Evolutionary conservation across 2,329 filamentous ascomycete genomes (phyloP).

Genomic region (Neonectria hederae): DNA sequence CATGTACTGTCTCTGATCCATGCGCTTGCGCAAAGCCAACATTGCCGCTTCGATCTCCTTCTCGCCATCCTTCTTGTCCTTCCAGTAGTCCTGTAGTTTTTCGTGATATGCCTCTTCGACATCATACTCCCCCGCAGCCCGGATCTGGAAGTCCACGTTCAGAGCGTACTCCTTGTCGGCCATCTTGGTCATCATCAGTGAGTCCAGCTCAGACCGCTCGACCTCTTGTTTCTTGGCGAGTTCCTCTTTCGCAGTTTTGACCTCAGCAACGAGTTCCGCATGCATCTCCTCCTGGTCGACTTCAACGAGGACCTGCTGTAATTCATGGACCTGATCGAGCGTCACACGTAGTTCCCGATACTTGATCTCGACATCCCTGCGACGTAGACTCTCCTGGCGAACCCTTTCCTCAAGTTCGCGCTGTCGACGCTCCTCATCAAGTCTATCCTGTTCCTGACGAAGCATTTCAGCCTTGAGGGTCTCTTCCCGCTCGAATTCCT

Average conservation of each 20-base stretch:
- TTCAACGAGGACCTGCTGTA: conserved; percentile 52
- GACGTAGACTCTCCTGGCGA: conserved; percentile 52
- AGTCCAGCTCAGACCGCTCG: conserved; percentile 45
- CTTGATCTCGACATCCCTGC: conserved; percentile 49
- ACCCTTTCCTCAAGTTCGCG: conserved; percentile 51
- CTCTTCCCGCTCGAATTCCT: conserved; percentile 59
- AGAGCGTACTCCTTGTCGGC: conserved; percentile 48
- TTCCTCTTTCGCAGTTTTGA: conserved; percentile 38
- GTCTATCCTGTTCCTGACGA: conserved; percentile 49
- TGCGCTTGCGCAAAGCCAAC: conserved; percentile 47
- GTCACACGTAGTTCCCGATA: conserved; percentile 50
- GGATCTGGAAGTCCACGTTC: conserved; percentile 52
- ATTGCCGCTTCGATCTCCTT: conserved; percentile 47
- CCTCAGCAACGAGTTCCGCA: conserved; percentile 38
- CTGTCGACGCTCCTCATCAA: conserved; percentile 50
- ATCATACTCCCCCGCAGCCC: conserved; percentile 52
- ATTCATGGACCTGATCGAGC: conserved; percentile 53
- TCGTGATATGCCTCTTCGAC: conserved; percentile 57
- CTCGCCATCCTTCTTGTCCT: conserved; percentile 46
- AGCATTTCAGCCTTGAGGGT: conserved; percentile 52
- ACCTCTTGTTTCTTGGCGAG: conserved; percentile 47
- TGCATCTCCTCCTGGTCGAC: conserved; percentile 51
- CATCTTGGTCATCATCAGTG: conserved; percentile 43
- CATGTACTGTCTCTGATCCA: conserved; percentile 53
- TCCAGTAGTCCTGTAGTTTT: conserved; percentile 52